Conservation (phyloP, 352 stramenopile species). For the Phytophthora litchii region DNA sequence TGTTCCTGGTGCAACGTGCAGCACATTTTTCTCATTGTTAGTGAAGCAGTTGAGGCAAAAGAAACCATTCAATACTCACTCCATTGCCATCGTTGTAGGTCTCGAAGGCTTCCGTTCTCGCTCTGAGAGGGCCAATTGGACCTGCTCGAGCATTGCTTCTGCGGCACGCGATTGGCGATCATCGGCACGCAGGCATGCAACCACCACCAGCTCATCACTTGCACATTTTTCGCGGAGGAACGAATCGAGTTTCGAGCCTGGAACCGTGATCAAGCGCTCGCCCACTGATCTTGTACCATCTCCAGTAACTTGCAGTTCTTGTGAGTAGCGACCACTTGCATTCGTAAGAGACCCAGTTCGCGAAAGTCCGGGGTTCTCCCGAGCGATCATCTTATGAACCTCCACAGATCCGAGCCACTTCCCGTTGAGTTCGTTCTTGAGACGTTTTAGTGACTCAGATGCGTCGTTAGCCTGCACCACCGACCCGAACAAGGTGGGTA, state of each 20-base stretch:
- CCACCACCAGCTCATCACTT: conserved; percentile 61
- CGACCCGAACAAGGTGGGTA: conserved; percentile 57
- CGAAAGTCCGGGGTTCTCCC: conserved; percentile 65
- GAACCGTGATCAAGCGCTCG: conserved; percentile 44
- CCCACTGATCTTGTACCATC: conserved; percentile 33
- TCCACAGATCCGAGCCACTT: conserved; percentile 78
- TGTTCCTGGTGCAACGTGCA: conserved; percentile 37
- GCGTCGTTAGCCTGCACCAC: conserved; percentile 51
- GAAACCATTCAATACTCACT: conserved; percentile 3
- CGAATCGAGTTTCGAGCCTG: conserved; percentile 49
- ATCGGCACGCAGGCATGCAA: conserved; percentile 72
- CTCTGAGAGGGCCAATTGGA: conserved; percentile 44
- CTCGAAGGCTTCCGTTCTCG: conserved; percentile 10
- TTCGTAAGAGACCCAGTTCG: conserved; percentile 64
- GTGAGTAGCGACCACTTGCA: conserved; percentile 79
- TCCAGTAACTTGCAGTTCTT: conserved; percentile 62
- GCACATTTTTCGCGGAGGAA: conserved; percentile 47
- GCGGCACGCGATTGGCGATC: conserved; percentile 60
- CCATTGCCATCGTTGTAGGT: conserved; percentile 1
- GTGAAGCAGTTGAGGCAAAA: neutral
- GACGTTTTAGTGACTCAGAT: conserved; percentile 40
- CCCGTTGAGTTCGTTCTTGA: conserved; percentile 54
- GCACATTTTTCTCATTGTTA: too few relatives aligned
- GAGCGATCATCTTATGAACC: conserved; percentile 52
- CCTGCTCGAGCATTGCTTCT: conserved; percentile 64